These are phyloP conservation scores for Penicillium chermesinum DNA, from an alignment of 495 filamentous ascomycete genomes.

Conservation along the genomic window DNA sequence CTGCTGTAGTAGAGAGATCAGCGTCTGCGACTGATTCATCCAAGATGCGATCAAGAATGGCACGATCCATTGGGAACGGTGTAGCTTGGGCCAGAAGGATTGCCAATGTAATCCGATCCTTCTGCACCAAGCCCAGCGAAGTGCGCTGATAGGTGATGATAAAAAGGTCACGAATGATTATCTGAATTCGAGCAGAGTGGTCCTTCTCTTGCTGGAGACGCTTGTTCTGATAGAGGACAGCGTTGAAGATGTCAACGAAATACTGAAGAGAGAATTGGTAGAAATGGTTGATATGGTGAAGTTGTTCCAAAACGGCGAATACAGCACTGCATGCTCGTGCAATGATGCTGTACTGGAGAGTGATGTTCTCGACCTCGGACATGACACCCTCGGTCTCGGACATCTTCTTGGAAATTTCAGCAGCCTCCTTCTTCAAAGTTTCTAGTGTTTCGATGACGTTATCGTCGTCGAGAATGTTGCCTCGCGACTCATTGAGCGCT, in stretches of 20 bases:
- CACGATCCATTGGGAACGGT: conserved; percentile 89
- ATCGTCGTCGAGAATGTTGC: conserved; percentile 98
- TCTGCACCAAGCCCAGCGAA: conserved; percentile 86
- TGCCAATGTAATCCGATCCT: conserved; percentile 89
- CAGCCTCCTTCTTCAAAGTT: conserved; percentile 95
- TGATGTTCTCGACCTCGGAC: conserved; percentile 94
- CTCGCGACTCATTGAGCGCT: conserved; percentile 92
- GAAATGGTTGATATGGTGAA: conserved; percentile 98
- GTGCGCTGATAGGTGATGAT: conserved; percentile 89
- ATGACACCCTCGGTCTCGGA: conserved; percentile 95
- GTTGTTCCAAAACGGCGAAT: conserved; percentile 92
- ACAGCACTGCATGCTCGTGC: conserved; percentile 93
- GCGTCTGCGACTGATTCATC: conserved; percentile 69
- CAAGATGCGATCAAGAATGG: conserved; percentile 77
- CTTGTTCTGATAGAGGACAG: conserved; percentile 79
- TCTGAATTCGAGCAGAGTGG: conserved; percentile 69
- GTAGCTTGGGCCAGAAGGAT: conserved; percentile 93
- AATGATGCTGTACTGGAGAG: conserved; percentile 85
- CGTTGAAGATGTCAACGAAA: conserved; percentile 95
- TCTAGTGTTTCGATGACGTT: conserved; percentile 97
- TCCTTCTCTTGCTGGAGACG: conserved; percentile 66
- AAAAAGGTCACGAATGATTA: conserved; percentile 86
- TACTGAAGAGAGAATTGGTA: conserved; percentile 99
- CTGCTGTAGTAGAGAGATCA: conserved; percentile 66
- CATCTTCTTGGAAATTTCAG: conserved; percentile 93